Evolutionary conservation across 768 basidiomycete species (phyloP).

Genomic region (Pisolithus orientalis): DNA sequence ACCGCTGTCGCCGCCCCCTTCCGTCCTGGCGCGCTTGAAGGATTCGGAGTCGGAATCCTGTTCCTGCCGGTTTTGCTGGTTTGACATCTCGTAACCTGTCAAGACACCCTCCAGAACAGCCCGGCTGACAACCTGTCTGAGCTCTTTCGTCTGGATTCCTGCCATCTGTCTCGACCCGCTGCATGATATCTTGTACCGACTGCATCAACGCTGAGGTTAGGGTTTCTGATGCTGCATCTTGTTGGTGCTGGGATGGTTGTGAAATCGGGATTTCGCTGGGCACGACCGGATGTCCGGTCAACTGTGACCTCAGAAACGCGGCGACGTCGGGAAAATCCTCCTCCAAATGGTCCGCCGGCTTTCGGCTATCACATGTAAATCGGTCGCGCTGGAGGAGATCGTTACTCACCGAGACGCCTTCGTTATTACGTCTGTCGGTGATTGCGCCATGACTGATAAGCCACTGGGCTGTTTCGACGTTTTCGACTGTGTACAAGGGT

Average conservation of each 20-base stretch:
- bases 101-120: constrained; percentile 64
- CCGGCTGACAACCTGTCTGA: constrained; percentile 52
- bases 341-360: constrained; percentile 61
- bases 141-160: constrained; percentile 59
- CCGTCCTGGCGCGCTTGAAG: neutral
- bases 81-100: constrained; percentile 51
- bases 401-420: constrained; percentile 65
- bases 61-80: constrained; percentile 7
- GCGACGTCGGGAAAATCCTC: constrained; percentile 71
- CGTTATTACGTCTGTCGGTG: constrained; percentile 54
- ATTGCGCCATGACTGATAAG: constrained; percentile 75
- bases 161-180: constrained; percentile 48
- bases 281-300: constrained; percentile 11
- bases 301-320: constrained; percentile 45
- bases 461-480: constrained; percentile 67
- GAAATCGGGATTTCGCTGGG: constrained; percentile 3
- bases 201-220: constrained; percentile 64
- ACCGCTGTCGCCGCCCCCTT: neutral
- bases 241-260: constrained; percentile 57
- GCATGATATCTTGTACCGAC: constrained; percentile 63
- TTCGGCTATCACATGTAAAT: constrained; percentile 2
- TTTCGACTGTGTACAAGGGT: constrained; percentile 86
- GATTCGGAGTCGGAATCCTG: constrained; percentile 7
- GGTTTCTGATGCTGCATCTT: constrained; percentile 62
- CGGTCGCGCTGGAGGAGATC: constrained; percentile 8